phyloP scores from a whole-genome alignment of 1,284 basidiomycete species.

The Anthracocystis panici-leucophaei region DNA sequence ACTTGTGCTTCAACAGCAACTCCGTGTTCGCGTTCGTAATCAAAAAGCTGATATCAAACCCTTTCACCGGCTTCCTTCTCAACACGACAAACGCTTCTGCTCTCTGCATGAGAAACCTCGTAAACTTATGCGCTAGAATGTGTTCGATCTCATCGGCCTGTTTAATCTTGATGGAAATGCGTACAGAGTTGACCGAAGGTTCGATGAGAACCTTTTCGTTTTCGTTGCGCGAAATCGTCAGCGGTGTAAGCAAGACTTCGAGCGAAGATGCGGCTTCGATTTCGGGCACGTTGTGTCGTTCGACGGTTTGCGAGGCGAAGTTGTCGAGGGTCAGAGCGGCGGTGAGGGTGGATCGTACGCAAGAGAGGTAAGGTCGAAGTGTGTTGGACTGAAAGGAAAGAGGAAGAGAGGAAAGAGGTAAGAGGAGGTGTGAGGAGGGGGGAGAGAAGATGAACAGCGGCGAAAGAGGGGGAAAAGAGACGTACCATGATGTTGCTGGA shows the following conservation, averaged over 20 bases:
- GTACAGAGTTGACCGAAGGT: slow-evolving; percentile 94
- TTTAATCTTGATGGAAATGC: slow-evolving; percentile 96
- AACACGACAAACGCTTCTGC: slow-evolving; percentile 97
- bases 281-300: slow-evolving; percentile 76
- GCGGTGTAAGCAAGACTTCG: slow-evolving; percentile 88
- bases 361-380: slow-evolving; percentile 93
- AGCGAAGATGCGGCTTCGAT: slow-evolving; percentile 60
- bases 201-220: slow-evolving; percentile 97
- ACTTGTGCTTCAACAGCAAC: slow-evolving; percentile 98
- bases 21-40: slow-evolving; percentile 97
- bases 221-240: slow-evolving; percentile 94
- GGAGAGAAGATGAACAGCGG: no score
- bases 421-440: not conserved
- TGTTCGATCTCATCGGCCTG: slow-evolving; percentile 99
- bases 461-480: not conserved
- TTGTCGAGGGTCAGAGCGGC: slow-evolving; percentile 97
- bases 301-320: slow-evolving; percentile 89
- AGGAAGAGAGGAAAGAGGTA: not conserved
- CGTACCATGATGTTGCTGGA: slow-evolving; percentile 3
- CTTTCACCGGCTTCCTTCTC: slow-evolving; percentile 85
- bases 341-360: slow-evolving; percentile 92
- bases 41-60: slow-evolving; percentile 98
- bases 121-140: slow-evolving; percentile 97
- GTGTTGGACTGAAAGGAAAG: slow-evolving; percentile 73
- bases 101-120: slow-evolving; percentile 98